These are phyloP conservation scores for Macrophomina tecta DNA, from an alignment of 2,329 filamentous ascomycete species.

Conservation along the genomic window DNA sequence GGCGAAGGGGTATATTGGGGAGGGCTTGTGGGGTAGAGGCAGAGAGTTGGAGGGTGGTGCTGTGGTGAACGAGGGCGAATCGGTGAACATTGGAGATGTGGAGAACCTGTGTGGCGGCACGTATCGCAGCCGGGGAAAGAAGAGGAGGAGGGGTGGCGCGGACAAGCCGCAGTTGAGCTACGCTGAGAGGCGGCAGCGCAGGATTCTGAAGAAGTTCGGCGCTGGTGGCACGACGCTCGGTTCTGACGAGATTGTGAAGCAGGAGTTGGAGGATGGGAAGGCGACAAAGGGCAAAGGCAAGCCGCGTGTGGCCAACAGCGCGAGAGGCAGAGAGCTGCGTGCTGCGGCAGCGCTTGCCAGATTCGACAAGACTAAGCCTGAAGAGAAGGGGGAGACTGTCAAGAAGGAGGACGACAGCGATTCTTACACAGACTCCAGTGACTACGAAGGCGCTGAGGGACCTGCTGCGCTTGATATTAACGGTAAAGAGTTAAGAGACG, in stretches of 20 bases:
- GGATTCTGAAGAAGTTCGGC: conserved; percentile 79
- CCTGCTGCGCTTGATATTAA: conserved; percentile 69
- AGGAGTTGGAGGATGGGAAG: conserved; percentile 70
- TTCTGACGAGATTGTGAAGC: conserved; percentile 69
- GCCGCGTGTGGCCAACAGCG: conserved; percentile 76
- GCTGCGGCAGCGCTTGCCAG: conserved; percentile 78
- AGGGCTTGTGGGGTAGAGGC: conserved; percentile 83
- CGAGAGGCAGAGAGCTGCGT: conserved; percentile 74
- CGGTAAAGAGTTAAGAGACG: conserved; percentile 68
- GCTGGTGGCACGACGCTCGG: conserved; percentile 71
- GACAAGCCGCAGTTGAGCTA: conserved; percentile 62
- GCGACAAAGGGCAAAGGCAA: conserved; percentile 60
- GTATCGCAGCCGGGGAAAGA: conserved; percentile 61
- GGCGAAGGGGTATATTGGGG: conserved; percentile 73
- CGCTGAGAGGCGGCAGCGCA: conserved; percentile 73
- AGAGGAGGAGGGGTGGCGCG: conserved; percentile 14
- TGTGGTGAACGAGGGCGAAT: conserved; percentile 62
- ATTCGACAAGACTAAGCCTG: conserved; percentile 62
- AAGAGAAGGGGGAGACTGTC: conserved; percentile 48
- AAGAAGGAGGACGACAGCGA: conserved; percentile 31
- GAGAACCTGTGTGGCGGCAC: conserved; percentile 78
- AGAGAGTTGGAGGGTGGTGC: conserved; percentile 64
- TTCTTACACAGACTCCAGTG: conserved; percentile 37
- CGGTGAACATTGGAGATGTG: conserved; percentile 66
- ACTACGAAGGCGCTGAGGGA: conserved; percentile 42